Evolutionary conservation across 192 early-diverging fungal species (phyloP).

Genomic region (Linderina pennispora): DNA sequence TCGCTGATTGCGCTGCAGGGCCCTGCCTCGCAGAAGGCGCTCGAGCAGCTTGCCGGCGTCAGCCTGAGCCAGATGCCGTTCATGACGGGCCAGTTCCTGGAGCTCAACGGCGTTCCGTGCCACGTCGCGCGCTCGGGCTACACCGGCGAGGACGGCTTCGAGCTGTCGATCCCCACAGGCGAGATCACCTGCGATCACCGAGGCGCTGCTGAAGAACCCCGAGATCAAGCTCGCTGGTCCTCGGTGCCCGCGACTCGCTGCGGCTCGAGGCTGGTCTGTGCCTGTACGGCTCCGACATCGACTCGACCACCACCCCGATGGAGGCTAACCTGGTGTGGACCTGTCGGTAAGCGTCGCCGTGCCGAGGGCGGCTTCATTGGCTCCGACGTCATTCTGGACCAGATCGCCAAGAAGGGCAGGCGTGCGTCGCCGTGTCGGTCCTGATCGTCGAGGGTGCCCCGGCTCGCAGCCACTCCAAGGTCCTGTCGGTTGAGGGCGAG

Average conservation of each 20-base stretch:
- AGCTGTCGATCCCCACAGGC: constrained; percentile 83
- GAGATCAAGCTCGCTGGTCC: constrained; percentile 87
- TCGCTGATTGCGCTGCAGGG: constrained; percentile 92
- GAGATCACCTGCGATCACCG: constrained; percentile 63
- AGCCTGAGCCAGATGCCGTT: constrained; percentile 74
- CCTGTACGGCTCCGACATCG: constrained; percentile 93
- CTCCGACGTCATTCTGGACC: constrained; percentile 73
- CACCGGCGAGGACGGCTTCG: constrained; percentile 99
- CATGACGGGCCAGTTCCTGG: constrained; percentile 74
- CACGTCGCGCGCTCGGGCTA: constrained; percentile 96
- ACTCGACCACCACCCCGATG: constrained; percentile 86
- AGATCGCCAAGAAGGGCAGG: constrained; percentile 75
- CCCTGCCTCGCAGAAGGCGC: constrained; percentile 70
- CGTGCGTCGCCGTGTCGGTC: constrained; percentile 75
- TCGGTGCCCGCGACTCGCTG: constrained; percentile 92
- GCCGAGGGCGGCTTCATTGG: constrained; percentile 90
- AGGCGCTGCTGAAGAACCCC: constrained; percentile 59
- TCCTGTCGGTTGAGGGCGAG: constrained; percentile 56
- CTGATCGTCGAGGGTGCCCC: constrained; percentile 91
- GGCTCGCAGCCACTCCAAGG: constrained; percentile 70
- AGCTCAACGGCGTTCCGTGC: constrained; percentile 69
- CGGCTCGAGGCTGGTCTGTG: constrained; percentile 96
- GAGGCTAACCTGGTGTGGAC: constrained; percentile 96
- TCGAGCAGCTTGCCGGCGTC: constrained; percentile 51
- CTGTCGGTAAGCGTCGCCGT: constrained; percentile 86